These are phyloP conservation scores for Halophytophthora polymorphica DNA, from an alignment of 352 stramenopile species.

Conservation along the genomic window DNA sequence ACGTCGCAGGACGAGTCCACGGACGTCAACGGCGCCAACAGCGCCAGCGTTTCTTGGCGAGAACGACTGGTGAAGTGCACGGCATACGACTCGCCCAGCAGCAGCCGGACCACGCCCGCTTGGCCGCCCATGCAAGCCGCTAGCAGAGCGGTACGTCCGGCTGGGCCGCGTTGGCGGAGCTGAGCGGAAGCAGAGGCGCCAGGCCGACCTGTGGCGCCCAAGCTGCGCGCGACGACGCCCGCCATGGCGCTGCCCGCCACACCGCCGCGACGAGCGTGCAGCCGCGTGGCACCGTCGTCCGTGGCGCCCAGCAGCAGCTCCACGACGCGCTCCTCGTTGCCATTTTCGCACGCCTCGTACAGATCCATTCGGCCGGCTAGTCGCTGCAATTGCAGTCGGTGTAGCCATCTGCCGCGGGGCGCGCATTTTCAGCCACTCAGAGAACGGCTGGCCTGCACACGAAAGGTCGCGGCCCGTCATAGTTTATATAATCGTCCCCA, in stretches of 20 bases:
- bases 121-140: constrained; percentile 70
- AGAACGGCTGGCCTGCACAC: too few relatives aligned
- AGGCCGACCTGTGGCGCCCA: not conserved
- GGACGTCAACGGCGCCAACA: constrained; percentile 39
- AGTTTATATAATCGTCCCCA: too few relatives aligned
- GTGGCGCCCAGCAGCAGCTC: constrained; percentile 66
- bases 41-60: constrained; percentile 31
- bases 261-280: not conserved
- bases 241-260: constrained; percentile 2
- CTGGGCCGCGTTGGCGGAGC: constrained; percentile 32
- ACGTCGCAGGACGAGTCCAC: constrained; percentile 33
- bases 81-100: constrained; percentile 54
- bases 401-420: too few relatives aligned
- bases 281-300: constrained; percentile 23
- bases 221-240: not conserved
- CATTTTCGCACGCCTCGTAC: constrained; percentile 78
- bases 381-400: too few relatives aligned
- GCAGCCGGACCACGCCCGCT: constrained; percentile 52
- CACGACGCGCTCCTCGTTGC: constrained; percentile 80
- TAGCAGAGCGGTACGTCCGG: constrained; percentile 58
- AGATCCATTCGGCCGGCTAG: constrained; percentile 64
- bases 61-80: constrained; percentile 69
- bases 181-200: constrained; percentile 9
- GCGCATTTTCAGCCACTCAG: too few relatives aligned
- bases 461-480: too few relatives aligned